A percentile compares a stretch with the other conserved stretches of the same genome.
These are phyloP conservation scores for Globisporangium heterothallicum DNA, from an alignment of 352 stramenopile species.

Conservation along the genomic window DNA sequence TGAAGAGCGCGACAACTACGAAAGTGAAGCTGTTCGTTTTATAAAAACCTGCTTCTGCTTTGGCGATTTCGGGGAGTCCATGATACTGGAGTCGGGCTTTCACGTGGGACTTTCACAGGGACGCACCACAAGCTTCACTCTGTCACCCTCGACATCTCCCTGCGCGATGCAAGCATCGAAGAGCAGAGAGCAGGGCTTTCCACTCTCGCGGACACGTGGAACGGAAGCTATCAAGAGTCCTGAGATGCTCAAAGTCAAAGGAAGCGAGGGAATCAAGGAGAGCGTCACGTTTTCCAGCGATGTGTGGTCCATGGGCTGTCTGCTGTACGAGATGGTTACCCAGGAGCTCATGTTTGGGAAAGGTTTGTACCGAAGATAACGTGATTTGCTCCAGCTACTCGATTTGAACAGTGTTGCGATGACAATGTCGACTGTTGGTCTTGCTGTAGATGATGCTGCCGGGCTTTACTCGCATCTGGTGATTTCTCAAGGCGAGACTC, in stretches of 20 bases:
- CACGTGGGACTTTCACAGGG: not conserved
- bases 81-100: slow-evolving; percentile 19
- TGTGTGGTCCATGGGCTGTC: slow-evolving; percentile 64
- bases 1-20: slow-evolving; percentile 16
- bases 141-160: slow-evolving; percentile 15
- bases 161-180: not conserved
- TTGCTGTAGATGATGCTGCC: slow-evolving; percentile 53
- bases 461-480: slow-evolving; percentile 56
- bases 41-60: slow-evolving; percentile 39
- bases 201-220: slow-evolving; percentile 41
- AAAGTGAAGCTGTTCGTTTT: slow-evolving; percentile 4
- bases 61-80: slow-evolving; percentile 69
- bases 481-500: slow-evolving; percentile 19
- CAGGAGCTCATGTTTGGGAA: slow-evolving; percentile 64
- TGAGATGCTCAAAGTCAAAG: slow-evolving; percentile 55
- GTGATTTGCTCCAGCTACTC: not conserved
- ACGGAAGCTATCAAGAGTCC: slow-evolving; percentile 78
- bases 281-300: slow-evolving; percentile 46
- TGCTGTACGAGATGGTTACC: slow-evolving; percentile 65
- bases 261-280: slow-evolving; percentile 17
- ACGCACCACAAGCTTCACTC: slow-evolving; percentile 16
- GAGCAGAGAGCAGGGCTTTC: slow-evolving; percentile 10
- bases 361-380: slow-evolving; percentile 16
- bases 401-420: not conserved
- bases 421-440: not conserved